A percentile compares a stretch with the other conserved stretches of the same genome.
Evolutionary conservation across 805 yeast genomes (phyloP).

Genomic region (Metschnikowia corniflorae): DNA sequence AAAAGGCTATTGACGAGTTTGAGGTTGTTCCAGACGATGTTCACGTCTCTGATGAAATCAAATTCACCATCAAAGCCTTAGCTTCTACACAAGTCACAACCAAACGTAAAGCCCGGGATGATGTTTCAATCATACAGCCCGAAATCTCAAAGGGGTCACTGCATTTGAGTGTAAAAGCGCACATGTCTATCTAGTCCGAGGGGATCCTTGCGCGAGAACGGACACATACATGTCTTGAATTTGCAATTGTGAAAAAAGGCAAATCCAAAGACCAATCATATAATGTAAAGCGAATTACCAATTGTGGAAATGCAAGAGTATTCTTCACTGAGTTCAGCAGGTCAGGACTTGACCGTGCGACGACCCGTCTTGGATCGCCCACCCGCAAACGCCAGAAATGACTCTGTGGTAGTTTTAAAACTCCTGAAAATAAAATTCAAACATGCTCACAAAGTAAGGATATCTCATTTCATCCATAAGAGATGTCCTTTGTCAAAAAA

Average conservation of each 20-base stretch:
- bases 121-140: not conserved
- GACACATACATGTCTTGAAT: too few relatives aligned
- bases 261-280: too few relatives aligned
- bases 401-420: not conserved
- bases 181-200: too few relatives aligned
- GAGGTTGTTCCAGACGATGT: not conserved
- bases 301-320: too few relatives aligned
- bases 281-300: too few relatives aligned
- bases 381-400: not conserved
- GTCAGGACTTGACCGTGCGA: too few relatives aligned
- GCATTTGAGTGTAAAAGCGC: conserved; percentile 1
- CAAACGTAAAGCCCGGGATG: not conserved
- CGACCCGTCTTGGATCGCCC: too few relatives aligned
- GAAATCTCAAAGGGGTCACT: conserved; percentile 1
- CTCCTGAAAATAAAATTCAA: not conserved
- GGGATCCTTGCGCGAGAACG: too few relatives aligned
- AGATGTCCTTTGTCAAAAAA: too few relatives aligned
- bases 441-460: not conserved
- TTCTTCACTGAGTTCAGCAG: too few relatives aligned
- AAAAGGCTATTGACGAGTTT: not conserved
- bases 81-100: not conserved
- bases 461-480: too few relatives aligned
- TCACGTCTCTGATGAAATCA: not conserved
- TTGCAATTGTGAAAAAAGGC: too few relatives aligned
- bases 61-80: not conserved